A percentile compares a stretch with the other conserved stretches of the same genome.
phyloP scores from a whole-genome alignment of 2,329 filamentous ascomycete species.

The Colletotrichum lindemuthianum region DNA sequence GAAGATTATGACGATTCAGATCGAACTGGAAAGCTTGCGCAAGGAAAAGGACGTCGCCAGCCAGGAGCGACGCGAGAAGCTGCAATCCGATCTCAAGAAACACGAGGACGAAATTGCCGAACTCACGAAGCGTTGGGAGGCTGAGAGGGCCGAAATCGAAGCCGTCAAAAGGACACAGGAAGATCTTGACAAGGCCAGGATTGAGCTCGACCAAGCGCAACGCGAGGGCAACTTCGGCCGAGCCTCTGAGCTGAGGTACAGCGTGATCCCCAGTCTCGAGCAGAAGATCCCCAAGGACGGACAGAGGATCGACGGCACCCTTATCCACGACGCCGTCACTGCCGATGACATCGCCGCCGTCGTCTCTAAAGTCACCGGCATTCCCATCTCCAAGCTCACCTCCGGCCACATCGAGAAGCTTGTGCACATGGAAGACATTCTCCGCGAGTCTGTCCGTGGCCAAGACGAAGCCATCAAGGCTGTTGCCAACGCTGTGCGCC shows the following conservation, averaged over 20 bases:
- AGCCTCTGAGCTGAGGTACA: constrained; percentile 91
- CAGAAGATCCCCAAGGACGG: constrained; percentile 82
- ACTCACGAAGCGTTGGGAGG: constrained; percentile 88
- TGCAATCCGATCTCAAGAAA: constrained; percentile 79
- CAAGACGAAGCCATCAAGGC: constrained; percentile 94
- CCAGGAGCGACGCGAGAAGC: constrained; percentile 85
- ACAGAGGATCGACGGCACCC: constrained; percentile 59
- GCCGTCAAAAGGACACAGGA: constrained; percentile 87
- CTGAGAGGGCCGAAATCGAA: constrained; percentile 86
- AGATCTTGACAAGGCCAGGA: constrained; percentile 84
- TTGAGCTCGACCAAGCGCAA: constrained; percentile 89
- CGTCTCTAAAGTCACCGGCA: constrained; percentile 90
- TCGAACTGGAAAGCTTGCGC: constrained; percentile 91
- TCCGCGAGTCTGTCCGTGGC: constrained; percentile 85
- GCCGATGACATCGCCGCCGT: constrained; percentile 94
- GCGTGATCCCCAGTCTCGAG: constrained; percentile 84
- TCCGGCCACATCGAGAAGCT: constrained; percentile 94
- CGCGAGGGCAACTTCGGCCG: constrained; percentile 87
- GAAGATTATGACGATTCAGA: constrained; percentile 96
- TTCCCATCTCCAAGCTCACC: constrained; percentile 91
- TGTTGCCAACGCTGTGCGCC: constrained; percentile 90
- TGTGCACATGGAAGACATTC: constrained; percentile 92
- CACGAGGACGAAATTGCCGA: constrained; percentile 81
- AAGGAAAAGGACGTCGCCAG: constrained; percentile 95
- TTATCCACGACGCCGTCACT: constrained; percentile 95